Evolutionary conservation across 345 rosid genomes (phyloP), one percentile per base, ranked within the genome.

Genomic region (Hibiscus tridactylites): DNA sequence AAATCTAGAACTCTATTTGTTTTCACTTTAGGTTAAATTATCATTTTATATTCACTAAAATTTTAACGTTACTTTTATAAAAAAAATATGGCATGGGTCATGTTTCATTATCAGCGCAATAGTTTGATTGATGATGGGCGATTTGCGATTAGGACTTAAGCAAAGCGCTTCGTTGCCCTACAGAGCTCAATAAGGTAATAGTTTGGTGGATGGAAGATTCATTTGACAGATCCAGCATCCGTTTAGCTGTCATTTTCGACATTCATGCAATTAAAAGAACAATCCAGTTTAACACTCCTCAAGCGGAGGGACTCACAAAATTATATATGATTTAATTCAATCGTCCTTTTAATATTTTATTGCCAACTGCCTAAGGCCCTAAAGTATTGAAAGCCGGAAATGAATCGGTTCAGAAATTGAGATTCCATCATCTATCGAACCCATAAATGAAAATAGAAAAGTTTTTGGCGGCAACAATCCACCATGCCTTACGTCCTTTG

Each of bases 201-300:
- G 63, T 74, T 76, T 13, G 83, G 73, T 76, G 76, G 64, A 76
- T 78, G 74, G 35, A 66, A 76, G 44, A 70, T 74, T 31, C 24
- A 21, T 21, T 70, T 73, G 76, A 82, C 59, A 29, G 29, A 6
- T 65, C 31, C 11, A 12, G 50, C 16, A 29, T 70, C 19, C 68
- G 52, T 58, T 37, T 8, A 26, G 13, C 2, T 39, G 65, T 57
- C 44, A 9, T 42, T 58, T 29, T 71, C 65, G 15, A 57, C 29
- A 71, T 33, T 62, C 33, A 24, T 24, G 19, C 21, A 39, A 6
- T 15, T 13, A 12, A 39, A 28, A 33, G 26, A 49, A 29, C 4
- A 0, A 0, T 52, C 66, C 50, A 46, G 47, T 44, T 54, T 56
- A 2, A 37, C 24, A 12, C 70, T 28, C 39, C 13, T 52, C 11